These are phyloP conservation scores for Neofusicoccum sp. DNA, from an alignment of 2,329 filamentous ascomycete genomes.

Conservation along the genomic window DNA sequence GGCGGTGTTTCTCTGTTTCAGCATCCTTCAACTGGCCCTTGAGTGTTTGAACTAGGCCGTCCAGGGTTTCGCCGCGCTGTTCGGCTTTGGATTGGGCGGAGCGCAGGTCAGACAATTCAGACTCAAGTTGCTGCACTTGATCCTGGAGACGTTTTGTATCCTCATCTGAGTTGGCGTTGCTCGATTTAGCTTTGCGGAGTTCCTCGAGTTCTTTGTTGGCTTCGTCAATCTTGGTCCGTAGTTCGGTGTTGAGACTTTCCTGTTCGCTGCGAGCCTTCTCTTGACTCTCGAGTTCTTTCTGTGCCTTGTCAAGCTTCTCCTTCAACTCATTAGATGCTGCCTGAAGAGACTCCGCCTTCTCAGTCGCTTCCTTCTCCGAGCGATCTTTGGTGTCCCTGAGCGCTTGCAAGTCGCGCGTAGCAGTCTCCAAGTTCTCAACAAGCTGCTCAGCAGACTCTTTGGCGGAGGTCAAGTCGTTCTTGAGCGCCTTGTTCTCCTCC, in stretches of 20 bases:
- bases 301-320: conserved; percentile 22
- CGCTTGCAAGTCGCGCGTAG: conserved; percentile 61
- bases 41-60: conserved; percentile 55
- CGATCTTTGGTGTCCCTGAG: conserved; percentile 54
- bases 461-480: conserved; percentile 67
- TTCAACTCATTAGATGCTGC: conserved; percentile 21
- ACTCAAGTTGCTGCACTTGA: conserved; percentile 33
- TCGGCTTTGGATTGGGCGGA: conserved; percentile 41
- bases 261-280: conserved; percentile 17
- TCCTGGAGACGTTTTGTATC: conserved; percentile 28
- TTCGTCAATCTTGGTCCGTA: conserved; percentile 30
- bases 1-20: conserved; percentile 46
- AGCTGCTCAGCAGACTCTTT: conserved; percentile 60
- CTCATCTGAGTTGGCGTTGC: conserved; percentile 23
- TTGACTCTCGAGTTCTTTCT: conserved; percentile 6
- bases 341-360: conserved; percentile 32
- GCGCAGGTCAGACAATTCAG: conserved; percentile 30
- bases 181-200: conserved; percentile 37
- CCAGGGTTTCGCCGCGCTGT: conserved; percentile 55
- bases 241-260: conserved; percentile 40
- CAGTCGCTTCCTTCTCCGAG: conserved; percentile 31
- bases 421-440: conserved; percentile 62
- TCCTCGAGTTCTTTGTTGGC: conserved; percentile 51
- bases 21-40: conserved; percentile 54
- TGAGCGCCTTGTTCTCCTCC: conserved; percentile 64